These are phyloP conservation scores for Ligustrum vulgare DNA, from an alignment of 257 asterid species.

Conservation along the genomic window DNA sequence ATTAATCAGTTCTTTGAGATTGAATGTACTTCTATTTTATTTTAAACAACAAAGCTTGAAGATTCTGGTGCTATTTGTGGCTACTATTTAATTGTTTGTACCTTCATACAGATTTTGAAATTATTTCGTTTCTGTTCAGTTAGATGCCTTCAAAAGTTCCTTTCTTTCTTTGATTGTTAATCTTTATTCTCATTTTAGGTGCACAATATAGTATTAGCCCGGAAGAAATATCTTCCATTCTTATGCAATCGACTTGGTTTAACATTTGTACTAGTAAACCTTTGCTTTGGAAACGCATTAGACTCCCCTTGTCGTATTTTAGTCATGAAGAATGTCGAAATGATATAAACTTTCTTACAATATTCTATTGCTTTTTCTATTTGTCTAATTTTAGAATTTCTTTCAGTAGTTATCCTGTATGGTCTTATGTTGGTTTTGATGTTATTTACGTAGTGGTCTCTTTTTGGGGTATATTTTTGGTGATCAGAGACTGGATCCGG, in stretches of 20 bases:
- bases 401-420: slow-evolving; percentile 1
- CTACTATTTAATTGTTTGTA: slow-evolving; percentile 23
- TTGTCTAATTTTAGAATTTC: not conserved
- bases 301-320: not conserved
- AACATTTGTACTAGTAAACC: slow-evolving; percentile 23
- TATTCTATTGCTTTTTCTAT: not conserved
- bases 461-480: slow-evolving; percentile 11
- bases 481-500: slow-evolving; percentile 85
- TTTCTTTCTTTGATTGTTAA: not conserved
- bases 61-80: slow-evolving; percentile 25
- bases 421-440: not conserved
- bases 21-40: slow-evolving; percentile 14
- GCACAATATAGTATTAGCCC: not conserved
- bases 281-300: not conserved
- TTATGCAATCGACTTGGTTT: slow-evolving; percentile 17
- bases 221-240: not conserved
- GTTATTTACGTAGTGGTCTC: not conserved
- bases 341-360: not conserved
- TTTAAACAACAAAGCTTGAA: slow-evolving; percentile 7
- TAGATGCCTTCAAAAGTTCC: slow-evolving; percentile 19
- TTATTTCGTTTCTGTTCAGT: slow-evolving; percentile 21
- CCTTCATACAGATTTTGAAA: slow-evolving; percentile 4
- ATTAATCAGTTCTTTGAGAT: no score
- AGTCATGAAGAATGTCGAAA: slow-evolving; percentile 10
- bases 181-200: slow-evolving; percentile 1